Evolutionary conservation across 768 basidiomycete genomes (phyloP).

Genomic region (Sarcodon aspratus): DNA sequence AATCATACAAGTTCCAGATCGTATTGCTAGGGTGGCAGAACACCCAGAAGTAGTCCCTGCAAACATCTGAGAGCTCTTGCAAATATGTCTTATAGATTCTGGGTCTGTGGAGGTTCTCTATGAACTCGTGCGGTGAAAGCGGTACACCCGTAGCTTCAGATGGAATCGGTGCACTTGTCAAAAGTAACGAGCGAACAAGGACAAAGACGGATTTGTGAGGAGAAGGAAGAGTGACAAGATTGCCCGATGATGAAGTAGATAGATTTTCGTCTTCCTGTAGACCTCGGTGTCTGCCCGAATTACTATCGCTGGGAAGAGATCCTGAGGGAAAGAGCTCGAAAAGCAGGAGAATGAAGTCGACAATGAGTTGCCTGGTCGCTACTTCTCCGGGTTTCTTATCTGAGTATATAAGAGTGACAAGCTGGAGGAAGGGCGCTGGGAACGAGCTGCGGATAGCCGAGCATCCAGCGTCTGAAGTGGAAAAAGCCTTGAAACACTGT

Average conservation of each 20-base stretch:
- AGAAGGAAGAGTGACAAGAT: slow-evolving; percentile 52
- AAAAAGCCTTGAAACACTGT: slow-evolving; percentile 88
- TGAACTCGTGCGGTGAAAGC: slow-evolving; percentile 72
- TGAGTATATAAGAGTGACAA: slow-evolving; percentile 80
- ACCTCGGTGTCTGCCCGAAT: slow-evolving; percentile 5
- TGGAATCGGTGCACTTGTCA: slow-evolving; percentile 58
- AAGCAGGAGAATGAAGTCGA: slow-evolving; percentile 76
- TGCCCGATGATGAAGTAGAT: slow-evolving; percentile 26
- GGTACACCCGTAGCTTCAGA: slow-evolving; percentile 49
- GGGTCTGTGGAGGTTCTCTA: slow-evolving; percentile 55
- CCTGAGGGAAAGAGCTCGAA: slow-evolving; percentile 82
- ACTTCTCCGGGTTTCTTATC: slow-evolving; percentile 98
- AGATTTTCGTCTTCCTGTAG: slow-evolving; percentile 9
- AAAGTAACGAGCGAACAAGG: slow-evolving; percentile 62
- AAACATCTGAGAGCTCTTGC: slow-evolving; percentile 78
- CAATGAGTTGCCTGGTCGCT: slow-evolving; percentile 78
- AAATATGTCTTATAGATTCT: slow-evolving; percentile 76
- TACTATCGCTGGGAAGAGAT: slow-evolving; percentile 44
- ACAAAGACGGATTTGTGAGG: slow-evolving; percentile 69
- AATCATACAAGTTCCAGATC: slow-evolving; percentile 77
- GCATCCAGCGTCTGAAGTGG: slow-evolving; percentile 83
- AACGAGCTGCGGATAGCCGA: slow-evolving; percentile 82
- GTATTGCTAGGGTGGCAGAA: slow-evolving; percentile 94
- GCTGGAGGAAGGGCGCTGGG: slow-evolving; percentile 78
- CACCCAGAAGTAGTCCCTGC: slow-evolving; percentile 93